Conservation (phyloP, 2,329 filamentous ascomycete genomes). For the Cladobotryum protrusum region DNA sequence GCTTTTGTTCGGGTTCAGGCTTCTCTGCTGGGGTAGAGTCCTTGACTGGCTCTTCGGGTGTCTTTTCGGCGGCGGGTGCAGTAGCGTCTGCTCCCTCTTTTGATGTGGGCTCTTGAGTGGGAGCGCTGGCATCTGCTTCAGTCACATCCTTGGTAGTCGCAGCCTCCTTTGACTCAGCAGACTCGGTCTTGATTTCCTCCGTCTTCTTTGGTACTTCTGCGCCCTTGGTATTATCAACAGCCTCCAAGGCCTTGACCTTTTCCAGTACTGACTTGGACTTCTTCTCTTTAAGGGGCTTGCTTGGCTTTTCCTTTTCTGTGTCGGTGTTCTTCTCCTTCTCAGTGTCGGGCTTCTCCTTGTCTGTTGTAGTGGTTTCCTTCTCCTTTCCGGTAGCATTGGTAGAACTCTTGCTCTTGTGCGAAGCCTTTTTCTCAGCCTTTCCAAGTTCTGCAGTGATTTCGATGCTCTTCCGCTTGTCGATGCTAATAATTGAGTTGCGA, state of each 20-base stretch:
- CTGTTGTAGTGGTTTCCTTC: too few relatives aligned
- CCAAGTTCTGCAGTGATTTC: constrained; percentile 36
- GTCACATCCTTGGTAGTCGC: too few relatives aligned
- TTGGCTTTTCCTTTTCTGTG: background rate
- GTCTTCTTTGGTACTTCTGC: background rate
- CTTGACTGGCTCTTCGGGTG: constrained; percentile 3
- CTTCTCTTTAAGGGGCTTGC: background rate
- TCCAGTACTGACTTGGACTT: background rate
- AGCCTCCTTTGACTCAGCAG: background rate
- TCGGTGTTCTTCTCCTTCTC: background rate
- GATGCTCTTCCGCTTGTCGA: constrained; percentile 24
- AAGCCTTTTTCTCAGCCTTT: constrained; percentile 6
- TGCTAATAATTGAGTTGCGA: constrained; percentile 21
- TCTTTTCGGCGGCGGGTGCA: constrained; percentile 8
- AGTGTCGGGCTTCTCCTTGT: background rate
- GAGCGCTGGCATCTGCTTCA: too few relatives aligned
- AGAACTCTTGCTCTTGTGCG: too few relatives aligned
- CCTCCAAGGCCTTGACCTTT: background rate
- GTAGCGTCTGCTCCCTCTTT: background rate
- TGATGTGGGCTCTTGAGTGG: background rate
- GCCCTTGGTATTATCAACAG: background rate
- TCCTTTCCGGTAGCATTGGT: too few relatives aligned
- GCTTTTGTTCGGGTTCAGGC: constrained; percentile 23
- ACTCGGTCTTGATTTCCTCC: background rate
- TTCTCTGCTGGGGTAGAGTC: background rate